These are phyloP conservation scores for Lichina pygmaea DNA, from an alignment of 495 filamentous ascomycete species.

Conservation along the genomic window DNA sequence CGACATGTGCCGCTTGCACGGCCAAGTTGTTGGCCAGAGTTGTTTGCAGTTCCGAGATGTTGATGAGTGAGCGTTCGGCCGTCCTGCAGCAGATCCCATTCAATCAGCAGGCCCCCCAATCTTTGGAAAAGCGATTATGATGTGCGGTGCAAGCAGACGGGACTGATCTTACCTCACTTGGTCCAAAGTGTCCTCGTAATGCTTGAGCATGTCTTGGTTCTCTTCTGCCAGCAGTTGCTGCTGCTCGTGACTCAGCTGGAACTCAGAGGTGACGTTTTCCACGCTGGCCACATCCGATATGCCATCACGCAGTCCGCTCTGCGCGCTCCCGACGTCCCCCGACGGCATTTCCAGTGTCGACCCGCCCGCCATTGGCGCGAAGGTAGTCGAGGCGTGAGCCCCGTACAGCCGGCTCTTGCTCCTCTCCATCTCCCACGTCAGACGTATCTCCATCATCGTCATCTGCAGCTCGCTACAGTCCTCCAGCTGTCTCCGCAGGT, in stretches of 20 bases:
- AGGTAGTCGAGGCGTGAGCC: constrained; percentile 13
- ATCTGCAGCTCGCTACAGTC: constrained; percentile 50
- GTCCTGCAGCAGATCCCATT: constrained; percentile 22
- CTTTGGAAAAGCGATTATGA: not conserved
- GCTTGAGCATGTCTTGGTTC: constrained; percentile 73
- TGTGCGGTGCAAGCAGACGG: not conserved
- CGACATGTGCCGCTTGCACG: constrained; percentile 63
- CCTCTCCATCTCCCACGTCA: constrained; percentile 66
- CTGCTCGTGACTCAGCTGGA: constrained; percentile 52
- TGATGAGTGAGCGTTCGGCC: constrained; percentile 70
- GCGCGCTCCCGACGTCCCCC: not conserved
- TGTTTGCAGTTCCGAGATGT: constrained; percentile 80
- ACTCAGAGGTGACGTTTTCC: constrained; percentile 22
- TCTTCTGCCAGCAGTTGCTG: constrained; percentile 80
- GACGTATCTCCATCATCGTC: constrained; percentile 69
- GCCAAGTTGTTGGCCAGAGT: constrained; percentile 64
- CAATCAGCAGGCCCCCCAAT: not conserved
- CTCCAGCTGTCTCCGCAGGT: constrained; percentile 45
- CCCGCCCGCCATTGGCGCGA: not conserved
- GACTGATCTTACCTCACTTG: constrained; percentile 52
- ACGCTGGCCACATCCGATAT: constrained; percentile 7
- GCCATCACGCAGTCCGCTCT: constrained; percentile 1
- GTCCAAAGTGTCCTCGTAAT: constrained; percentile 73
- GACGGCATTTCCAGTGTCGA: not conserved
- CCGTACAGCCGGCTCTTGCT: constrained; percentile 69